phyloP scores from a whole-genome alignment of 106 monocot species.

The Alisma plantagoaquatica region DNA sequence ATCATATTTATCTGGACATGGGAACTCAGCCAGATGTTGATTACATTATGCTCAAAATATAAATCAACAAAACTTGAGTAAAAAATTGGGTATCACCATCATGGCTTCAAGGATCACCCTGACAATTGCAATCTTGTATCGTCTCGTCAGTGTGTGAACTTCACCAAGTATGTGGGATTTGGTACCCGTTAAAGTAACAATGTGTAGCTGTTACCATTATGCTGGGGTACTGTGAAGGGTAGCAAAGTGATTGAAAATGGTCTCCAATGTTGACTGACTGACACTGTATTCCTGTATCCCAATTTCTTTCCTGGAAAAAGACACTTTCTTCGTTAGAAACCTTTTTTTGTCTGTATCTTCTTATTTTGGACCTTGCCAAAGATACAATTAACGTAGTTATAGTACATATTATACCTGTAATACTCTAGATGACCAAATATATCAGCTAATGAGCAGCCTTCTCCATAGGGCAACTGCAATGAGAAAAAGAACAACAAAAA shows the following conservation, averaged over 20 bases:
- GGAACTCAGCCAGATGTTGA: no score
- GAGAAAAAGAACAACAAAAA: not conserved
- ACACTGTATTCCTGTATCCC: slow-evolving; percentile 82
- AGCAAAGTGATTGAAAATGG: slow-evolving; percentile 92
- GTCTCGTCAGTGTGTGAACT: no score
- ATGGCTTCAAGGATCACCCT: no score
- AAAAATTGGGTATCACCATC: no score
- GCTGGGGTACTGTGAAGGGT: slow-evolving; percentile 10
- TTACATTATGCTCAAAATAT: no score
- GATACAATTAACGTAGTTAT: no score
- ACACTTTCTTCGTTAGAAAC: not conserved
- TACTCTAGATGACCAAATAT: slow-evolving; percentile 84
- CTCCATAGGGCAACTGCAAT: slow-evolving; percentile 70
- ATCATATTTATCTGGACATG: no score
- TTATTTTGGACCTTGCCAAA: no score
- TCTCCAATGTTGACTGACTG: slow-evolving; percentile 87
- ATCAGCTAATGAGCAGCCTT: slow-evolving; percentile 66
- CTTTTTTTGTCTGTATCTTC: not conserved
- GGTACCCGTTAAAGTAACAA: no score
- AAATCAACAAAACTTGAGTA: no score
- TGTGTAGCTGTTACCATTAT: not conserved
- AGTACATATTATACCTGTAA: slow-evolving; percentile 59
- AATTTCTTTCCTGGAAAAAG: slow-evolving; percentile 32
- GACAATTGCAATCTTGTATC: no score
- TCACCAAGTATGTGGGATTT: no score